These are phyloP conservation scores for Penicillium occitanis DNA, from an alignment of 2,329 filamentous ascomycete genomes.

Conservation along the genomic window DNA sequence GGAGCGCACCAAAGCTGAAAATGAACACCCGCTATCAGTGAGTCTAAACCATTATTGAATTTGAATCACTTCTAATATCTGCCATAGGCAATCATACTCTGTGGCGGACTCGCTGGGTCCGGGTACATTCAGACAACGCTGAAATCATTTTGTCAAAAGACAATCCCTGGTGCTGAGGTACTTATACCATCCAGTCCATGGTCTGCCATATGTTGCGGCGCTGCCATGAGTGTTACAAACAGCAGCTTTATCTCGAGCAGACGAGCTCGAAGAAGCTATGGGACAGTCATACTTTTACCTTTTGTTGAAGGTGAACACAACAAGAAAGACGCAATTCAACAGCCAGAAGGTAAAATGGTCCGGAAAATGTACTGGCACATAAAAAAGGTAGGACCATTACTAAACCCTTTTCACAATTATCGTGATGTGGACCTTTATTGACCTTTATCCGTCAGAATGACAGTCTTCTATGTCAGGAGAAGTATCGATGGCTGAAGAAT, in stretches of 20 bases:
- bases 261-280: constrained; percentile 14
- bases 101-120: constrained; percentile 16
- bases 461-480: neutral
- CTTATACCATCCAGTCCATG: constrained; percentile 14
- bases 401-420: neutral
- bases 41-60: neutral
- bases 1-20: neutral
- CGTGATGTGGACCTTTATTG: neutral
- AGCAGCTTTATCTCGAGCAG: neutral
- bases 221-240: neutral
- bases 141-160: neutral
- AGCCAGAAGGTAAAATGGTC: constrained; percentile 8
- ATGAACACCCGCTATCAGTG: neutral
- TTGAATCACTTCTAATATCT: neutral
- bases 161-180: neutral
- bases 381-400: constrained; percentile 7
- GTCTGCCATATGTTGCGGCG: constrained; percentile 17
- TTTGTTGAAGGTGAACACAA: neutral
- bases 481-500: constrained; percentile 11
- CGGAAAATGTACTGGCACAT: constrained; percentile 20
- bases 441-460: constrained; percentile 3
- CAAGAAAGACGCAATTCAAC: neutral
- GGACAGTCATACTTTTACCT: neutral
- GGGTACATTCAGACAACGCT: constrained; percentile 2
- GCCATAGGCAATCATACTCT: constrained; percentile 11